Conservation (phyloP, 2,329 filamentous ascomycete species). For the Sporothrix globosa region DNA sequence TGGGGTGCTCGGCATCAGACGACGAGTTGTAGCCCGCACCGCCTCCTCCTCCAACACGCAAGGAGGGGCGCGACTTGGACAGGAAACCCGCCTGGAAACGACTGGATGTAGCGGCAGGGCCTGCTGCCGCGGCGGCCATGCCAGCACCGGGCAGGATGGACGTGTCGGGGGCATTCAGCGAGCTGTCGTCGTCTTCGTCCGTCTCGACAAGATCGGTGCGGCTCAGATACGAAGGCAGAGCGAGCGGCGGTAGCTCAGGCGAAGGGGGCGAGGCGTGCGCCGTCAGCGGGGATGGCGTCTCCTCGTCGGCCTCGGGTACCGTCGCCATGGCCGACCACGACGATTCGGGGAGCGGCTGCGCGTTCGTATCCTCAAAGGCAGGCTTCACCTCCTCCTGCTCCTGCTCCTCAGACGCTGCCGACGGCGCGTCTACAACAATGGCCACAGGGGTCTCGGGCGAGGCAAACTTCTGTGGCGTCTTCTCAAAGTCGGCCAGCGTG, state of each 20-base stretch:
- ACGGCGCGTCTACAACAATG: constrained; percentile 10
- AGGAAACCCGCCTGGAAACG: constrained; percentile 90
- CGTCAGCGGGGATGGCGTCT: constrained; percentile 2
- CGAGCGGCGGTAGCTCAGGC: constrained; percentile 48
- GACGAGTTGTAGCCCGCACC: constrained; percentile 52
- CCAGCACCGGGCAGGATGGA: constrained; percentile 41
- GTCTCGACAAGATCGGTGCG: constrained; percentile 30
- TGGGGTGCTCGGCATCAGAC: constrained; percentile 52
- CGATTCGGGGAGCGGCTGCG: background rate
- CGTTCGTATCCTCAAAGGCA: background rate
- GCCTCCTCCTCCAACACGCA: background rate
- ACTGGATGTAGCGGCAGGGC: constrained; percentile 58
- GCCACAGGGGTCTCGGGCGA: constrained; percentile 53
- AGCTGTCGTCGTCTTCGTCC: constrained; percentile 30
- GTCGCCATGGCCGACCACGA: constrained; percentile 30
- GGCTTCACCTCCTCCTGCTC: background rate
- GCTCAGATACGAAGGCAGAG: constrained; percentile 30
- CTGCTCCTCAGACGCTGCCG: background rate
- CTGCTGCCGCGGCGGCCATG: background rate
- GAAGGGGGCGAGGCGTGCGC: constrained; percentile 41
- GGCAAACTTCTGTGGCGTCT: constrained; percentile 72
- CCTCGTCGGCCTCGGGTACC: constrained; percentile 25
- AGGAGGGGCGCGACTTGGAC: constrained; percentile 53
- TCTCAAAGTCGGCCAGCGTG: constrained; percentile 84
- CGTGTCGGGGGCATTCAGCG: constrained; percentile 47